These are phyloP conservation scores for Alternaria dauci DNA, from an alignment of 2,329 filamentous ascomycete species.

Conservation along the genomic window DNA sequence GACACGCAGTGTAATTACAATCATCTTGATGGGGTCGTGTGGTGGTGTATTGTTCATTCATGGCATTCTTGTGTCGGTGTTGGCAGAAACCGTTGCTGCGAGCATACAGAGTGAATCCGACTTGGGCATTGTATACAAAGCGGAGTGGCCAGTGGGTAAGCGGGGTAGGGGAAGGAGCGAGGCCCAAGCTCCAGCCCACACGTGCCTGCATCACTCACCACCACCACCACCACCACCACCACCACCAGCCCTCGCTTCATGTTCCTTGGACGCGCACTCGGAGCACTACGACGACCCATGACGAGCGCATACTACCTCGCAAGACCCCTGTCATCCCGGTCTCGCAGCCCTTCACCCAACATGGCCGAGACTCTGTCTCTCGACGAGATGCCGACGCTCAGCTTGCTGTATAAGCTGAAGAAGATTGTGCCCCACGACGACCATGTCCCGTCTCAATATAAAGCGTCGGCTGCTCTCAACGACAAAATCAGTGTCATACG, in stretches of 20 bases:
- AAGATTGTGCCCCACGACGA: constrained; percentile 52
- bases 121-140: constrained; percentile 28
- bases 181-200: constrained; percentile 14
- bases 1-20: no score
- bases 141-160: no score
- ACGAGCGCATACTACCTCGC: constrained; percentile 38
- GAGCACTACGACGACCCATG: constrained; percentile 18
- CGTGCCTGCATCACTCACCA: no score
- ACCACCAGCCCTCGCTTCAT: constrained; percentile 2
- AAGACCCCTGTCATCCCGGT: constrained; percentile 19
- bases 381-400: constrained; percentile 68
- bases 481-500: constrained; percentile 73
- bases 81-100: no score
- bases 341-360: constrained; percentile 1
- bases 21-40: no score
- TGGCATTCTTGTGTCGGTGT: no score
- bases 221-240: no score
- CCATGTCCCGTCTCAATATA: constrained; percentile 18
- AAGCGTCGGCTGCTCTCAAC: constrained; percentile 59
- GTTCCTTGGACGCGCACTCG: background rate
- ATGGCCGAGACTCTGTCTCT: constrained; percentile 45
- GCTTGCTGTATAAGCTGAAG: constrained; percentile 69
- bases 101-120: no score
- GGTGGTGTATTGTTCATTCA: no score
- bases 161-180: constrained; percentile 1